Base-by-base conservation (phyloP, 192 early-diverging fungal species). In the Backusella circina region DNA sequence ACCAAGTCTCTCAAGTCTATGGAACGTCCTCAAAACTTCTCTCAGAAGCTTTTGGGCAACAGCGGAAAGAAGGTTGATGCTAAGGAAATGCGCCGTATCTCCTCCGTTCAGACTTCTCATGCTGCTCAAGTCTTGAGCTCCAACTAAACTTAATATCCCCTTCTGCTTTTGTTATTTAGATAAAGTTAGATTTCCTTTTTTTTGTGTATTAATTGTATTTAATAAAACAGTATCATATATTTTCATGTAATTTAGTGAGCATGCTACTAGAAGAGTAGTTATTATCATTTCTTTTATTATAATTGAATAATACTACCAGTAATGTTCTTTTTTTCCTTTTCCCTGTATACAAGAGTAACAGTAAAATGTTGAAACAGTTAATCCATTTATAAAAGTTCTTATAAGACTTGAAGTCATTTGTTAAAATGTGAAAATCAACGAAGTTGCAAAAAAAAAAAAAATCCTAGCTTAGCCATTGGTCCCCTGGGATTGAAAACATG, bases 11-110 rank as follows among this genome's bases (percentile, higher is more conserved):
- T 79, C 69, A 79, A 79, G 73, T 75, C 73, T 35, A 54, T 79
- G 50, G 78, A 76, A 30, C 74, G 71, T 28, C 73, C 76, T 57
- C 71, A 74, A 33, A 77, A 77, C 68, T 77, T 77, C 75, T 67
- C 65, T 72, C 73, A 79, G 77, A 73, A 68, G 32, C 30, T 74
- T 13, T 69, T 72, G 84, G 84, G 86, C 39, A 88, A 87, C 54
- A 91, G 90, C 84, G 80, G 84, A 30, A 71, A 88, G 69, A 69
- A 39, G 67, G 65, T 92, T 82, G 88, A 88, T 79, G 74, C 82
- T 65, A 81, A 89, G 76, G 90, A 92, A 82, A 88, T 92, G 83
- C 91, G 90, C 74, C 90, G 91, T 71, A 86, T 92, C 79, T 88
- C 88, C 83, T 89, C 89, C 77, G 87, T 90, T 67, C 91, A 92